phyloP scores from a whole-genome alignment of 371 early-diverging fungal genomes.

The Syncephalastrum contaminatum region DNA sequence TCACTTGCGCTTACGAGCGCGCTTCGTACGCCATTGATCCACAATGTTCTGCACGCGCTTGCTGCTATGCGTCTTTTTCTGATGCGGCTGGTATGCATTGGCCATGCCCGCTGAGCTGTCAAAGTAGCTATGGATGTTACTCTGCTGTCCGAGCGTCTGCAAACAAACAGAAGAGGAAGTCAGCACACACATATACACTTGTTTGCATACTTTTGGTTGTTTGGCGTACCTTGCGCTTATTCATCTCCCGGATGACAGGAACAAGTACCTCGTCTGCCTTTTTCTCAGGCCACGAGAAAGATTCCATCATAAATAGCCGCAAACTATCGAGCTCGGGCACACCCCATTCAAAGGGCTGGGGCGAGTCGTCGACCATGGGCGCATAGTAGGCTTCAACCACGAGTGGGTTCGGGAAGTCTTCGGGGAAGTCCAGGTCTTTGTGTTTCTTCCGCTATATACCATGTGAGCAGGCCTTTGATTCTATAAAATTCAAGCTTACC shows the following conservation, averaged over 20 bases:
- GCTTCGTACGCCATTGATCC: slow-evolving; percentile 4
- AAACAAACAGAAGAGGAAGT: not conserved
- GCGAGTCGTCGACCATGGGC: slow-evolving; percentile 77
- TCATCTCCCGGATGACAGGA: slow-evolving; percentile 80
- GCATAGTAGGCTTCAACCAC: slow-evolving; percentile 79
- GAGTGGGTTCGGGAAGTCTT: slow-evolving; percentile 75
- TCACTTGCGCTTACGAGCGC: too few species aligned
- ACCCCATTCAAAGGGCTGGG: slow-evolving; percentile 78
- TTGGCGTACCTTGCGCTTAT: slow-evolving; percentile 33
- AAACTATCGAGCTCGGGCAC: slow-evolving; percentile 80
- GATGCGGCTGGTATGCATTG: slow-evolving; percentile 10
- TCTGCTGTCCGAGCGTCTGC: slow-evolving; percentile 27
- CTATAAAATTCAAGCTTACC: slow-evolving; percentile 38
- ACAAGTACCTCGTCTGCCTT: slow-evolving; percentile 64
- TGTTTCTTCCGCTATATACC: slow-evolving; percentile 46
- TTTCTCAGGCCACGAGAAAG: slow-evolving; percentile 49
- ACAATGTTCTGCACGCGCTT: slow-evolving; percentile 30
- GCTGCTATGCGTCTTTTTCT: slow-evolving; percentile 23
- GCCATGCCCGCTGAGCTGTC: slow-evolving; percentile 25
- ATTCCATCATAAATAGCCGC: slow-evolving; percentile 50
- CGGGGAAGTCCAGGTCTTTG: slow-evolving; percentile 58
- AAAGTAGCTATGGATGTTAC: slow-evolving; percentile 40
- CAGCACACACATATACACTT: not conserved
- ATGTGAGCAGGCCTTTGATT: slow-evolving; percentile 15
- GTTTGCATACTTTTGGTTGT: not conserved